Percentiles rank a stretch among this genome's conserved stretches.
Conservation (phyloP, 106 monocot genomes). For the Posidonia australis region DNA sequence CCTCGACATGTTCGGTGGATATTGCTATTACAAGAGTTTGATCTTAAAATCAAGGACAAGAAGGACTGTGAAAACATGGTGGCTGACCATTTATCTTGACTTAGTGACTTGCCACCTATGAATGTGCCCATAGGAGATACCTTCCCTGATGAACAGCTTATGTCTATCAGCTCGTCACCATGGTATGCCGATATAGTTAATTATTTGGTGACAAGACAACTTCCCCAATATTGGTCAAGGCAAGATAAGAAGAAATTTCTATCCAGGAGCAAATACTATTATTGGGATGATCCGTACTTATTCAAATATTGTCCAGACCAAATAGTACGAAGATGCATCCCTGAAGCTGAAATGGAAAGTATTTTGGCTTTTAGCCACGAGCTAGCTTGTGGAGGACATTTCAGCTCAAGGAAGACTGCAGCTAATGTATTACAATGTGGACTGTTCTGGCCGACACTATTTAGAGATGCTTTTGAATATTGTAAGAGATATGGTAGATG, state of each 20-base stretch:
- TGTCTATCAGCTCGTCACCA: background rate
- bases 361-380: background rate
- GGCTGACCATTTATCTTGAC: background rate
- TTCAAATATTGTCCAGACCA: background rate
- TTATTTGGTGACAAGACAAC: background rate
- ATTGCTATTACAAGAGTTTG: background rate
- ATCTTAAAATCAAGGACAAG: background rate
- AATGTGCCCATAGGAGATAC: background rate
- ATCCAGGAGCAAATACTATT: background rate
- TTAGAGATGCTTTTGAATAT: slow-evolving; percentile 1
- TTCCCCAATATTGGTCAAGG: background rate
- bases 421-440: background rate
- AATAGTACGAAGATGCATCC: background rate
- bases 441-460: background rate
- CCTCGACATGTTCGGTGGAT: background rate
- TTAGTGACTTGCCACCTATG: background rate
- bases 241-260: background rate
- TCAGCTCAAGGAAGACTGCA: background rate
- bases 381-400: background rate
- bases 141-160: background rate
- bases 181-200: slow-evolving; percentile 5
- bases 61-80: background rate
- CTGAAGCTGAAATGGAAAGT: background rate
- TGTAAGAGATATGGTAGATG: background rate
- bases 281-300: slow-evolving; percentile 2